A percentile compares a stretch with the other conserved stretches of the same genome.
phyloP scores from a whole-genome alignment of 23 red algal genomes.

The Cyanidiococcus yangmingshanensis region DNA sequence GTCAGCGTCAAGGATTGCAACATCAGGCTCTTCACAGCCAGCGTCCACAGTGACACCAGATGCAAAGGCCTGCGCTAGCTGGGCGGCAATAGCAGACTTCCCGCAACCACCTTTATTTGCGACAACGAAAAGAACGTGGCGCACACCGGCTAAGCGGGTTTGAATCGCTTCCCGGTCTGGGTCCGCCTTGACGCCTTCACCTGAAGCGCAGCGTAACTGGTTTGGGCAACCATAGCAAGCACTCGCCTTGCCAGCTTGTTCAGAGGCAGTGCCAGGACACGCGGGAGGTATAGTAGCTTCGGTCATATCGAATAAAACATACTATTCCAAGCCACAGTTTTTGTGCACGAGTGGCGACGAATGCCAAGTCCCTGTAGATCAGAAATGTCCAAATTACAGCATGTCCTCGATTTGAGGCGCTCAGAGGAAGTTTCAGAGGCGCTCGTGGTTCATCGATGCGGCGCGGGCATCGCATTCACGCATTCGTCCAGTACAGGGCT shows the following conservation, averaged over 20 bases:
- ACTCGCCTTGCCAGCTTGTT: conserved; percentile 42
- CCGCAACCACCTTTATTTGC: conserved; percentile 90
- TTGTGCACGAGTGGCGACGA: too few relatives aligned
- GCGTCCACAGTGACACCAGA: background rate
- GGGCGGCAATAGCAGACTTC: conserved; percentile 73
- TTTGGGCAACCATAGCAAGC: conserved; percentile 88
- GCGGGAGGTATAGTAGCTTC: conserved; percentile 17
- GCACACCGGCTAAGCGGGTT: conserved; percentile 28
- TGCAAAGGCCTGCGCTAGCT: conserved; percentile 46
- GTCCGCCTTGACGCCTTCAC: conserved; percentile 33
- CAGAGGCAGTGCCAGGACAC: conserved; percentile 64
- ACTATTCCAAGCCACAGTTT: too few relatives aligned
- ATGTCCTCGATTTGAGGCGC: too few relatives aligned
- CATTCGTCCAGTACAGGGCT: too few relatives aligned
- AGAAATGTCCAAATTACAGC: too few relatives aligned
- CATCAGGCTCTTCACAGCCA: conserved; percentile 22
- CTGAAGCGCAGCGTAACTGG: conserved; percentile 58
- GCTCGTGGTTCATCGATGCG: too few relatives aligned
- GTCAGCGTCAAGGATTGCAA: conserved; percentile 82
- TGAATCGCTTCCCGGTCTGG: conserved; percentile 33
- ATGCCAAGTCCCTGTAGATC: too few relatives aligned
- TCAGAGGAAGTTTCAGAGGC: too few relatives aligned
- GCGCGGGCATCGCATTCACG: too few relatives aligned
- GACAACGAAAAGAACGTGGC: conserved; percentile 69
- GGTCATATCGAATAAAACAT: background rate